Conservation (phyloP, 257 asterid genomes). For the Ajuga chamaepitys region DNA sequence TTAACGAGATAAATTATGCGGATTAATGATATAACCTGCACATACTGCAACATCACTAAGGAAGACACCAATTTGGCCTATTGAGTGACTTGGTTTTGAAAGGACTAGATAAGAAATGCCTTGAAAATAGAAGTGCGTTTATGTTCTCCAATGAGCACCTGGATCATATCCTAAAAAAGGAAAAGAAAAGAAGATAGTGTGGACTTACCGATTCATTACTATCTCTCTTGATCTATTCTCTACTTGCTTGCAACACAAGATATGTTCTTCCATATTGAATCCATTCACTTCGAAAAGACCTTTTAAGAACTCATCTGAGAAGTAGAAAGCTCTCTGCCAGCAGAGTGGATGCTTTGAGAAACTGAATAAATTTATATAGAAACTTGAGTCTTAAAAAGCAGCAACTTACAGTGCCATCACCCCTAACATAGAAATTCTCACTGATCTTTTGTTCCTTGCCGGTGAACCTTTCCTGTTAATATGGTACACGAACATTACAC, state of each 20-base stretch:
- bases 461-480: slow-evolving; percentile 68
- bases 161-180: background rate
- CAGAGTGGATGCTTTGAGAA: slow-evolving; percentile 18
- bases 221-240: slow-evolving; percentile 84
- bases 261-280: slow-evolving; percentile 65
- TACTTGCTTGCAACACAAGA: slow-evolving; percentile 90
- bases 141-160: background rate
- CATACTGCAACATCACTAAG: background rate
- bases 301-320: slow-evolving; percentile 72
- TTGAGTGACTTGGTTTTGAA: background rate
- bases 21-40: background rate
- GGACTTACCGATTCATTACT: slow-evolving; percentile 74
- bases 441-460: slow-evolving; percentile 91
- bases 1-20: background rate
- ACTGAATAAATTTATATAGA: slow-evolving; percentile 2
- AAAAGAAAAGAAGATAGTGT: background rate
- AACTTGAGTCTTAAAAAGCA: background rate
- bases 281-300: slow-evolving; percentile 62
- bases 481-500: slow-evolving; percentile 6
- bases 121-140: background rate
- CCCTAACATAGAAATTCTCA: slow-evolving; percentile 93
- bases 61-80: background rate
- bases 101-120: background rate
- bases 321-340: slow-evolving; percentile 91
- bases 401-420: slow-evolving; percentile 94